Evolutionary conservation across 495 filamentous ascomycete species (phyloP), one percentile per base, ranked within the genome.

Genomic region (Sabuloglossum arenarium): DNA sequence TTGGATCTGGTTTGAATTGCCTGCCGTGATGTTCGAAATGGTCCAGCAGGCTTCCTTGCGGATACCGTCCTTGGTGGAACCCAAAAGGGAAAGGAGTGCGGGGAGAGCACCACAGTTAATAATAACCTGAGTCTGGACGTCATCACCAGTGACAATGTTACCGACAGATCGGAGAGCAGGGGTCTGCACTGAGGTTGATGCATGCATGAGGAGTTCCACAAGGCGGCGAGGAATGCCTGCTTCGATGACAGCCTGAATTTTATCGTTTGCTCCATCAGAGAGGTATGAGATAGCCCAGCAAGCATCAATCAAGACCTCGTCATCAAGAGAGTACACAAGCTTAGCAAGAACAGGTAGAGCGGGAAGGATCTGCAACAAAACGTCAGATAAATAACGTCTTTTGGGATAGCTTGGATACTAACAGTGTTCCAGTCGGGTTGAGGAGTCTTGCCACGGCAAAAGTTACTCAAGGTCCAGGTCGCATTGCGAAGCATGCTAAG

Each of bases 31-130:
- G 74, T 99, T 99, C 61, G 88, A 95, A 61, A 99, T 99, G 29
- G 93, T 99, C 93, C 93, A 99, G 77, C 93, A 99, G 28, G 93
- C 93, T 69, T 99, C 93, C 75, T 99, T 99, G 56, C 93, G 88
- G 59, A 99, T 99, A 11, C 93, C 93, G 63, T 99, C 93, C 75
- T 99, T 99, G 65, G 82, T 85, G 55, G 91, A 97, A 72, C 88
- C 85, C 55, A 99, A 75, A 9, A 99, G 82, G 25, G 89, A 89
- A 29, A 96, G 76, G 21, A 99, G 76, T 56, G 89, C 94, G 37
- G 89, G 84, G 14, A 99, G 75, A 52, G 93, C 80, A 52, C 93
- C 93, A 63, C 87, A 94, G 77, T 99, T 99, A 68, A 99, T 97
- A 68, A 99, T 96, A 55, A 99, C 88, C 66, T 99, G 93, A 14